Percentiles rank a stretch among this genome's conserved stretches.
phyloP scores from a whole-genome alignment of 768 basidiomycete species.

The Tephrocybe sp. region DNA sequence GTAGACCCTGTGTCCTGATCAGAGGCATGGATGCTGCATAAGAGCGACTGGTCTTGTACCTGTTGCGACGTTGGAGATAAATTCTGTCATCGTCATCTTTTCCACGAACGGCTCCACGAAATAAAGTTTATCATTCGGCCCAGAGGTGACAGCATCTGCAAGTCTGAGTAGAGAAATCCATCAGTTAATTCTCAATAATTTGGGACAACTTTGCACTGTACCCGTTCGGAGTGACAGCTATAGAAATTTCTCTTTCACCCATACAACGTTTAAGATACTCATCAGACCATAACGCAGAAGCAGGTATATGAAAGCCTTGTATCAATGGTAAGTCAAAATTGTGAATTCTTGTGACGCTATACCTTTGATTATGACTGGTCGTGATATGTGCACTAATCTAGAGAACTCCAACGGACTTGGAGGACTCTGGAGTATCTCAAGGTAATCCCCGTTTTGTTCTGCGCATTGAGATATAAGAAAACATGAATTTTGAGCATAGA shows the following conservation, averaged over 20 bases:
- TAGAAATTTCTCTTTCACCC: constrained; percentile 54
- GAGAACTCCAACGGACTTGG: constrained; percentile 72
- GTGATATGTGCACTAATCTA: constrained; percentile 59
- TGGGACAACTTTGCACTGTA: constrained; percentile 26
- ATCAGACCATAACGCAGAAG: constrained; percentile 59
- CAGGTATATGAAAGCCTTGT: constrained; percentile 48
- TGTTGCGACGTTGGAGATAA: constrained; percentile 40
- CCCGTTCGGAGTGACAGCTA: constrained; percentile 87
- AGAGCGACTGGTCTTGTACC: constrained; percentile 19
- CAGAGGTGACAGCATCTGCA: constrained; percentile 69
- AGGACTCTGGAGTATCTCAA: constrained; percentile 46
- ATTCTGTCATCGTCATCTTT: constrained; percentile 59
- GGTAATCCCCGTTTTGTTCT: constrained; percentile 61
- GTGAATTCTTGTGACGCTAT: not conserved
- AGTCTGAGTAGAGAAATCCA: constrained; percentile 39
- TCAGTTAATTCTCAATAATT: constrained; percentile 3
- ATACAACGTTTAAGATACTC: constrained; percentile 57
- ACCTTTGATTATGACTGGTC: constrained; percentile 78
- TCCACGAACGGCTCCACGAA: constrained; percentile 76
- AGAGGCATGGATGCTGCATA: not conserved
- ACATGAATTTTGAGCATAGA: not conserved
- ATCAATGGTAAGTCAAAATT: not conserved
- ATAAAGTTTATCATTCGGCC: constrained; percentile 52
- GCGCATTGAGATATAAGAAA: not conserved
- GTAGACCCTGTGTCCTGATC: constrained; percentile 4